These are phyloP conservation scores for Hibiscus tridactylites DNA, from an alignment of 345 rosid genomes.

Conservation along the genomic window DNA sequence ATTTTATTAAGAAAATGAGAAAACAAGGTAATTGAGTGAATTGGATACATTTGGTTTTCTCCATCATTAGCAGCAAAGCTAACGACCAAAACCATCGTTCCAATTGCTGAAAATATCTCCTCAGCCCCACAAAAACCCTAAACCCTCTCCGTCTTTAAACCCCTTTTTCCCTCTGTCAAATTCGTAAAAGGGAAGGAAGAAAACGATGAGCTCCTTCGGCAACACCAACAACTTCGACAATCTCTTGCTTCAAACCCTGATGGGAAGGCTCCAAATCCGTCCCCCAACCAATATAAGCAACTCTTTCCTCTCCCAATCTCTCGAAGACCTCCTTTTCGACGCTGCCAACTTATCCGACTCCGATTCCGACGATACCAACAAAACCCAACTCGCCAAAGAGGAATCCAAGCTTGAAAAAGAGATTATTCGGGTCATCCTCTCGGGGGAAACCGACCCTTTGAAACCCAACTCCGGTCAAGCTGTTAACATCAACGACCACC, in stretches of 20 bases:
- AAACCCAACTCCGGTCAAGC: slow-evolving; percentile 96
- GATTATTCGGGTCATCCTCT: slow-evolving; percentile 55
- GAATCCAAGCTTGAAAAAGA: slow-evolving; percentile 84
- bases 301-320: slow-evolving; percentile 58
- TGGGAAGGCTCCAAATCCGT: slow-evolving; percentile 81
- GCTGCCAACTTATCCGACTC: slow-evolving; percentile 35
- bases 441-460: slow-evolving; percentile 63
- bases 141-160: slow-evolving; percentile 9
- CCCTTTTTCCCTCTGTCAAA: neutral
- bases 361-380: slow-evolving; percentile 34
- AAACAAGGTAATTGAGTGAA: too few relatives aligned
- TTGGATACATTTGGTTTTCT: too few relatives aligned
- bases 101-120: neutral
- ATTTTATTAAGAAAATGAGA: too few relatives aligned
- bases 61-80: neutral
- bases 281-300: slow-evolving; percentile 39
- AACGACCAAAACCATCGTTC: neutral
- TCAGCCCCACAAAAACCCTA: neutral
- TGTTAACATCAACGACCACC: slow-evolving; percentile 77
- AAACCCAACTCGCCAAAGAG: slow-evolving; percentile 55
- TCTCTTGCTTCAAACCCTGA: slow-evolving; percentile 63
- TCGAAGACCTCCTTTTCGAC: slow-evolving; percentile 73
- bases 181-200: neutral
- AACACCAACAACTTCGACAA: slow-evolving; percentile 16
- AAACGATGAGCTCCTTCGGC: slow-evolving; percentile 49